Evolutionary conservation across 73 alveolate species (phyloP).

Genomic region (Symbiodinium pilosum): DNA sequence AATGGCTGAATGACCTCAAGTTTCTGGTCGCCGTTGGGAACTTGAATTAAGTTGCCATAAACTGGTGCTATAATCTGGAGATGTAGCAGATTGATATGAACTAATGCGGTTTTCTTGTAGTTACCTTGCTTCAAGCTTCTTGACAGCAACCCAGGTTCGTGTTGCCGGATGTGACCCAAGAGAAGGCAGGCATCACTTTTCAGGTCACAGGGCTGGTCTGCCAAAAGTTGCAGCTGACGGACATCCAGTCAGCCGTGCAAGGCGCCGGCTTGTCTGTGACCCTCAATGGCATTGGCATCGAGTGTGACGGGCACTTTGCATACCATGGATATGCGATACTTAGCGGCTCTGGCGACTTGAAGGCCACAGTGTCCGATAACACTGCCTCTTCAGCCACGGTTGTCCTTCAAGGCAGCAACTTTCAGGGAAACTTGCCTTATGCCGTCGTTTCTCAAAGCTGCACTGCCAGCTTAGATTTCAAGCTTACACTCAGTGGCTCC

Average conservation of each 20-base stretch:
- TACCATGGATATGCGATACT: constrained; percentile 41
- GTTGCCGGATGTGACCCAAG: constrained; percentile 27
- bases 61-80: no score
- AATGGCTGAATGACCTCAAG: constrained; percentile 74
- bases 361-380: constrained; percentile 32
- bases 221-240: constrained; percentile 6
- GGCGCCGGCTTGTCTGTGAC: constrained; percentile 84
- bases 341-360: constrained; percentile 52
- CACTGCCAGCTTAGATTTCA: constrained; percentile 19
- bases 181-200: constrained; percentile 78
- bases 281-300: constrained; percentile 39
- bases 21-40: background rate
- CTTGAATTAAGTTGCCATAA: no score
- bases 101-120: no score
- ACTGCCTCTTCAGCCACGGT: constrained; percentile 46
- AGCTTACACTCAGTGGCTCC: constrained; percentile 52
- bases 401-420: constrained; percentile 39
- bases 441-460: constrained; percentile 38
- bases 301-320: constrained; percentile 52
- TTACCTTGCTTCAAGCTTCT: no score
- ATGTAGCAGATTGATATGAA: no score
- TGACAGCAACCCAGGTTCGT: no score
- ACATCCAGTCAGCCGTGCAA: constrained; percentile 72
- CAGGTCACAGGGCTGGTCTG: constrained; percentile 47
- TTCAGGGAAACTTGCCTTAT: constrained; percentile 51